Base-by-base conservation (phyloP, 192 early-diverging fungal species). In the Umbelopsis sp. region DNA sequence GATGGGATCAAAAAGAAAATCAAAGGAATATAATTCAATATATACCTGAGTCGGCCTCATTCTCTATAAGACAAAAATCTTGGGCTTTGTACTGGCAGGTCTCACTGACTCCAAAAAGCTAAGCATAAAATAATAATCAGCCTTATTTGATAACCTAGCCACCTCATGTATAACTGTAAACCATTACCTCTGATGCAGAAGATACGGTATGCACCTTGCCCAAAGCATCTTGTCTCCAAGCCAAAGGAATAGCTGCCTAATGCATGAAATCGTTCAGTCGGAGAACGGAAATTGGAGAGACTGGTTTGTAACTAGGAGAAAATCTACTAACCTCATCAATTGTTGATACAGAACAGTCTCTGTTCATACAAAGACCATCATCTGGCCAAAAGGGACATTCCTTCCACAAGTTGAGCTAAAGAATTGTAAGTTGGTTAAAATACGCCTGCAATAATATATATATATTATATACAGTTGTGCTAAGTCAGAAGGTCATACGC, bases 321-420 rank as follows among this genome's bases (percentile, higher is more conserved):
- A 41, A 11, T 11, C 8, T 4, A 24, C 73, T 21, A 71, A 86
- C 85, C 80, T 95, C 93, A 53, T 95, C 93, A 9, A 89, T 83
- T n/a, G 91, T 88, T 50, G 88, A 81, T 8, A 97, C 97, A 12
- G 91, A 87, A 77, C 97, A 98, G 70, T 95, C 92, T 52, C 87
- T 74, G 71, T 94, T 87, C 70, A 91, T 85, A 78, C 97, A 98
- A 31, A 90, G 82, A 22, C 84, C 87, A 73, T 95, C 90, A 22
- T 92, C 93, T 22, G 85, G 82, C 97, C 97, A 98, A 78, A 96
- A 97, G 12, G 88, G 89, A 72, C 97, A 98, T 4, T 90, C 91
- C 67, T 90, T 89, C 82, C 93, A 92, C 66, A 98, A 80, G 74
- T 97, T 91, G 22, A 95, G 87, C 88, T 94, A 72, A 32, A 43